Evolutionary conservation across 306 rosid species (phyloP).

Genomic region (Casuarina equisetifolia): DNA sequence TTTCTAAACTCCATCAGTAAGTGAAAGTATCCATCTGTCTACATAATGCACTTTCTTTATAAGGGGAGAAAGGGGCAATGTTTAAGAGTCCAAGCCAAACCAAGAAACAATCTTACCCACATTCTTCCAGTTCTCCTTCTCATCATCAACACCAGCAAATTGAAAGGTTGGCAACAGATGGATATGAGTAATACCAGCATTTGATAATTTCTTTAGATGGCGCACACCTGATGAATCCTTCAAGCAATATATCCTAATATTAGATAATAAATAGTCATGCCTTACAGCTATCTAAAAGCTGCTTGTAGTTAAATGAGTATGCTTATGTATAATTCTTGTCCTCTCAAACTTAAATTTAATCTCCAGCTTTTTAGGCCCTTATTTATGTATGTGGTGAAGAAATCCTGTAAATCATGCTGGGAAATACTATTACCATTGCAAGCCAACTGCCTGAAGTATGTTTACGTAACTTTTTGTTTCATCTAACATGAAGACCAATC

Average conservation of each 20-base stretch:
- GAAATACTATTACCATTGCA: conserved; percentile 11
- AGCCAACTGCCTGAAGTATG: conserved; percentile 6
- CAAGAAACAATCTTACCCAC: conserved; percentile 52
- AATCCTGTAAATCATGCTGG: neutral
- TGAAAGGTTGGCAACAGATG: conserved; percentile 92
- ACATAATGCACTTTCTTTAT: neutral
- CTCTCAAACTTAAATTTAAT: neutral
- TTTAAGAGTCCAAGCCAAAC: conserved; percentile 18
- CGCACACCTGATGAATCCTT: conserved; percentile 76
- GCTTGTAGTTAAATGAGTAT: neutral
- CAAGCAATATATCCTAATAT: conserved; percentile 35
- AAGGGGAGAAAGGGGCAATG: neutral
- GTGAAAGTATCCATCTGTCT: neutral
- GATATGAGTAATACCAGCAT: conserved; percentile 82
- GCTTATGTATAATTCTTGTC: neutral
- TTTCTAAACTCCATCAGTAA: neutral
- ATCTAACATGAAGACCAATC: conserved; percentile 13
- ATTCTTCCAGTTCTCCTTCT: conserved; percentile 74
- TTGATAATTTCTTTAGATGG: conserved; percentile 81
- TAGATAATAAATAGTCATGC: conserved; percentile 20
- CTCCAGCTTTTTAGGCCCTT: neutral
- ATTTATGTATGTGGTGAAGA: neutral
- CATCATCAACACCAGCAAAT: conserved; percentile 87
- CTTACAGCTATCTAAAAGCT: conserved; percentile 6
- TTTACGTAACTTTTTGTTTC: neutral